phyloP scores from a whole-genome alignment of 1,284 basidiomycete species.

The Rhizoctonia solani region DNA sequence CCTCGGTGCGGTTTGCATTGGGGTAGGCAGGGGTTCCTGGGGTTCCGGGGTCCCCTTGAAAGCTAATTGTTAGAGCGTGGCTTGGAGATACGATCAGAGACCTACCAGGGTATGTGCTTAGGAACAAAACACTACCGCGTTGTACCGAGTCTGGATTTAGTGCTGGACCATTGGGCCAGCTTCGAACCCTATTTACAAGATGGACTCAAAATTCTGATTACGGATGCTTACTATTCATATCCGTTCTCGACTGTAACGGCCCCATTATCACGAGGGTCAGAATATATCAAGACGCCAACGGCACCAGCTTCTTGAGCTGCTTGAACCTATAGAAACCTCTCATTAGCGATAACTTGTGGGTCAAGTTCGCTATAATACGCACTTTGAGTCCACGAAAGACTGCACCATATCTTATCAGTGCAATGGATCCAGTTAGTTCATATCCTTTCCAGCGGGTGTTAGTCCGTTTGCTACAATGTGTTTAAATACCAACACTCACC shows the following conservation, averaged over 20 bases:
- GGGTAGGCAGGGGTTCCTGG: conserved; percentile 87
- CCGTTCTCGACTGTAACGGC: conserved; percentile 79
- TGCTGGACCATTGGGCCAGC: conserved; percentile 84
- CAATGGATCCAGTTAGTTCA: conserved; percentile 79
- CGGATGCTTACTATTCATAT: conserved; percentile 49
- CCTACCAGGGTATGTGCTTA: conserved; percentile 73
- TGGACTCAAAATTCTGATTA: not conserved
- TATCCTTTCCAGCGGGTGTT: conserved; percentile 54
- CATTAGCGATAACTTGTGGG: not conserved
- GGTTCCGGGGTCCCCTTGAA: conserved; percentile 74
- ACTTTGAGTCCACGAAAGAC: conserved; percentile 86
- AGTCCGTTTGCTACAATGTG: not conserved
- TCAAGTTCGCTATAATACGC: too few species aligned
- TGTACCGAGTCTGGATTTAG: conserved; percentile 83
- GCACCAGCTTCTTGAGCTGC: conserved; percentile 83
- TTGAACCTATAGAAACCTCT: conserved; percentile 57
- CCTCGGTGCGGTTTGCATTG: conserved; percentile 72
- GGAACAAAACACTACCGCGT: conserved; percentile 84
- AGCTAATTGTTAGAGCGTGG: not conserved
- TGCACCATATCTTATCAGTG: conserved; percentile 81
- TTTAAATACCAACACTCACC: conserved; percentile 41
- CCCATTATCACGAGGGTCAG: conserved; percentile 88
- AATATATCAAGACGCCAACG: conserved; percentile 68
- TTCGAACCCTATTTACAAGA: conserved; percentile 6
- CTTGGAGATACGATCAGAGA: not conserved